A percentile compares a stretch with the other conserved stretches of the same genome.
phyloP scores from a whole-genome alignment of 768 basidiomycete species.

The Neoboletus magnificus region DNA sequence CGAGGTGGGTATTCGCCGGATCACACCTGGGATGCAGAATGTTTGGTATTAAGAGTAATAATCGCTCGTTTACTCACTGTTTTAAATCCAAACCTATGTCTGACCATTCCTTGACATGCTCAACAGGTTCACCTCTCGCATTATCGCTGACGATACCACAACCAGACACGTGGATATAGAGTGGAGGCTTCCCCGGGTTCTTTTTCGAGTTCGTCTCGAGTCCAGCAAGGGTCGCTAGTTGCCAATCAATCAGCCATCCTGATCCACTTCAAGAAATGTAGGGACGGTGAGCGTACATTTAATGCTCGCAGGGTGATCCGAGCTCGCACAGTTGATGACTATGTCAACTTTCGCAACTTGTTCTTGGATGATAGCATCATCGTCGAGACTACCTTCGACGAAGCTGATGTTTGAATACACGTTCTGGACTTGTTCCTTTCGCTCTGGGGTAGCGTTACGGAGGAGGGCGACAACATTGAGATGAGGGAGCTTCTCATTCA shows the following conservation, averaged over 20 bases:
- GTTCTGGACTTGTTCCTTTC: constrained; percentile 28
- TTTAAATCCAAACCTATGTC: constrained; percentile 38
- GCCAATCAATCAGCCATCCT: background rate
- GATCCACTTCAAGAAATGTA: background rate
- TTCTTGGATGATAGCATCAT: constrained; percentile 34
- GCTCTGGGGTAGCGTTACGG: constrained; percentile 32
- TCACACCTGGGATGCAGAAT: constrained; percentile 21
- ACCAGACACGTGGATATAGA: constrained; percentile 45
- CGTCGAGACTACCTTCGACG: constrained; percentile 39
- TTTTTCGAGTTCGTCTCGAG: constrained; percentile 36
- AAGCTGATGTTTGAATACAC: constrained; percentile 35
- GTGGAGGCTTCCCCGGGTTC: constrained; percentile 36
- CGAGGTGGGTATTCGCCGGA: constrained; percentile 31
- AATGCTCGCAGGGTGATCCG: constrained; percentile 36
- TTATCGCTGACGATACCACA: constrained; percentile 40
- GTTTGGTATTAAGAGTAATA: background rate
- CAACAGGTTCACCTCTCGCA: constrained; percentile 36
- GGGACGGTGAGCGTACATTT: constrained; percentile 24
- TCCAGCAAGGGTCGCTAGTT: constrained; percentile 37
- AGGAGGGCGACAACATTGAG: constrained; percentile 37
- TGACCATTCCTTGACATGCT: constrained; percentile 33
- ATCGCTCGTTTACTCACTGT: constrained; percentile 16
- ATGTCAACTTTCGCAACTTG: constrained; percentile 36
- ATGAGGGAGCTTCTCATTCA: constrained; percentile 33
- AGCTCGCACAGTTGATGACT: constrained; percentile 41